These are phyloP conservation scores for Solanum lignicaule DNA, from an alignment of 257 asterid species.

Conservation along the genomic window DNA sequence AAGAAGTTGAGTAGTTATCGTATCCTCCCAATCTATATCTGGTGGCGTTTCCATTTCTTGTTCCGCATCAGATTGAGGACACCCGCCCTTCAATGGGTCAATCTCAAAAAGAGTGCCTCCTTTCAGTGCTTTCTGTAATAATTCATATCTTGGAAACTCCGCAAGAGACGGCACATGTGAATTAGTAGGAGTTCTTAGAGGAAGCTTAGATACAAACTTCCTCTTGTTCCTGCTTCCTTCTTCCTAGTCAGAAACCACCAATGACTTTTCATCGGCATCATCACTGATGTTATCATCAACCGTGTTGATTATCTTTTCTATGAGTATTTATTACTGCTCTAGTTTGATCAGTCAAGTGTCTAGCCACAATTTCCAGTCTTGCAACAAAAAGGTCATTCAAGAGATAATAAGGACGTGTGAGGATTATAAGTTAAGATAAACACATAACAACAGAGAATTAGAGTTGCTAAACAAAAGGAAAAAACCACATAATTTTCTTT, in stretches of 20 bases:
- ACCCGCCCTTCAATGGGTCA: constrained; percentile 18
- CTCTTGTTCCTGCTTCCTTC: constrained; percentile 56
- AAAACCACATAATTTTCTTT: neutral
- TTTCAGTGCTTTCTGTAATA: constrained; percentile 28
- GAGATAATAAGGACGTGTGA: neutral
- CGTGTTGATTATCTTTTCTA: constrained; percentile 15
- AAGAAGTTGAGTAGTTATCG: constrained; percentile 39
- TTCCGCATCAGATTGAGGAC: constrained; percentile 12
- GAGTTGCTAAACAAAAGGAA: neutral
- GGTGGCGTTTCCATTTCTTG: constrained; percentile 15
- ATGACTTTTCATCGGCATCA: constrained; percentile 11
- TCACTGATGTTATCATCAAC: constrained; percentile 18
- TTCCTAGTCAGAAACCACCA: constrained; percentile 14
- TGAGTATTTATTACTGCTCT: neutral
- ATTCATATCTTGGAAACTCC: constrained; percentile 46
- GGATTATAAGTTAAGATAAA: neutral
- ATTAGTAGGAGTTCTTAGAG: constrained; percentile 17
- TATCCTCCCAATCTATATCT: constrained; percentile 54
- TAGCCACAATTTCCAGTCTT: neutral
- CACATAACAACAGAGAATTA: neutral
- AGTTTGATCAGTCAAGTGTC: neutral
- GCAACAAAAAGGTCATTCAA: neutral
- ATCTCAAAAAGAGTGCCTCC: constrained; percentile 15
- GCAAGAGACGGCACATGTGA: constrained; percentile 23
- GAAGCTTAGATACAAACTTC: constrained; percentile 38